Percentiles rank a stretch among this genome's conserved stretches.
These are phyloP conservation scores for Colletotrichum navitas DNA, from an alignment of 2,329 filamentous ascomycete genomes.

Conservation along the genomic window DNA sequence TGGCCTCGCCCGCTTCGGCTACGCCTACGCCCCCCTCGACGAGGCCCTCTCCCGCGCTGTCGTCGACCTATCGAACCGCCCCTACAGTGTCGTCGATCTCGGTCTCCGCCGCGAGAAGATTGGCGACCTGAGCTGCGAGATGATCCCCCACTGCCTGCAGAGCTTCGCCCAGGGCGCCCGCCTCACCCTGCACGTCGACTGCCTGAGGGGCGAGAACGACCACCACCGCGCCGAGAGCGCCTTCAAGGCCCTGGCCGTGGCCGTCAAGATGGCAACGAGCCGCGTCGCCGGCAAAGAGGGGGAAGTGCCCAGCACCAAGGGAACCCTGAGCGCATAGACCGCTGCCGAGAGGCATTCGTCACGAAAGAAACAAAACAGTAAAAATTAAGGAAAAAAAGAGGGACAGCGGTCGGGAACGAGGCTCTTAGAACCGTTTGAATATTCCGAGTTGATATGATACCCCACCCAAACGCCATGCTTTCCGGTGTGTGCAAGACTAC, in stretches of 20 bases:
- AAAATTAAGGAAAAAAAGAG: constrained; percentile 20
- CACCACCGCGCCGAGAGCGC: constrained; percentile 97
- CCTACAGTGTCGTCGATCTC: constrained; percentile 85
- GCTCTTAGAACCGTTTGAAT: constrained; percentile 26
- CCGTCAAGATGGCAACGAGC: constrained; percentile 81
- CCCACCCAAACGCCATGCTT: constrained; percentile 44
- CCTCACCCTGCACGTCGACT: constrained; percentile 95
- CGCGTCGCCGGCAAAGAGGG: constrained; percentile 85
- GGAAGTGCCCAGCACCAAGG: constrained; percentile 96
- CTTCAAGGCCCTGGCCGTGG: constrained; percentile 95
- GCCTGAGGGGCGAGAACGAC: constrained; percentile 90
- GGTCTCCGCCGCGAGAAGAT: constrained; percentile 93
- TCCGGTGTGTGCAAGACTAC: constrained; percentile 28
- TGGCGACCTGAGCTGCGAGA: constrained; percentile 92
- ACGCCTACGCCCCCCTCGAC: constrained; percentile 92
- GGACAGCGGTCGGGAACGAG: constrained; percentile 12
- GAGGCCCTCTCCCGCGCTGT: constrained; percentile 95
- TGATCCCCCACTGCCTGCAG: constrained; percentile 96
- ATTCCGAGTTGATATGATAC: constrained; percentile 37
- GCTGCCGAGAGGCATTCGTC: background rate
- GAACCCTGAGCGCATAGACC: constrained; percentile 75
- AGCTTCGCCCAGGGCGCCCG: constrained; percentile 93
- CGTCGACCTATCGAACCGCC: constrained; percentile 93
- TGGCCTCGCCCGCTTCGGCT: constrained; percentile 91
- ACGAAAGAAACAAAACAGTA: background rate